These are phyloP conservation scores for Platanthera zijinensis DNA, from an alignment of 106 monocot species.

Conservation along the genomic window DNA sequence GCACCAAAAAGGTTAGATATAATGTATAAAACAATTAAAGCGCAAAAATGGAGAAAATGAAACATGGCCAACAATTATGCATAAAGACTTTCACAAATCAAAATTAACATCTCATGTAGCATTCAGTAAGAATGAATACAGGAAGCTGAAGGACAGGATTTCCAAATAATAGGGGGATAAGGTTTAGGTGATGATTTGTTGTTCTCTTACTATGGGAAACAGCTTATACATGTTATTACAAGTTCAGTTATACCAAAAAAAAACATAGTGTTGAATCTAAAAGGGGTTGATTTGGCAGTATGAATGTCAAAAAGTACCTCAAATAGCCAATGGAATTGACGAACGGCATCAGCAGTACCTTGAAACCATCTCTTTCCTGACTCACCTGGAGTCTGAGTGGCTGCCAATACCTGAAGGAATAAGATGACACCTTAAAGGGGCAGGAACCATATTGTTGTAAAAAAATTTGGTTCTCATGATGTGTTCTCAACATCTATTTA, in stretches of 20 bases:
- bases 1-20: not conserved
- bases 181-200: not conserved
- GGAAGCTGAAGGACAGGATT: not conserved
- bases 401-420: slow-evolving; percentile 61
- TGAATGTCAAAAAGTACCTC: slow-evolving; percentile 33
- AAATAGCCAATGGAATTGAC: slow-evolving; percentile 95
- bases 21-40: not conserved
- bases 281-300: not conserved
- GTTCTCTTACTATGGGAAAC: not conserved
- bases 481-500: too few species aligned
- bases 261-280: not conserved
- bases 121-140: not conserved
- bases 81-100: not conserved
- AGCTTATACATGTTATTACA: not conserved
- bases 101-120: not conserved
- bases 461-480: too few species aligned
- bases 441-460: too few species aligned
- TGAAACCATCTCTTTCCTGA: slow-evolving; percentile 82
- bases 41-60: not conserved
- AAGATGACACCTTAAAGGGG: not conserved
- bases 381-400: slow-evolving; percentile 84
- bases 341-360: slow-evolving; percentile 88
- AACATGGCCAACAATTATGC: not conserved
- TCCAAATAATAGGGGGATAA: not conserved
- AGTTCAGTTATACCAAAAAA: not conserved